Base-by-base conservation (phyloP, 441 rosid genomes). In the Aleurites moluccanus region DNA sequence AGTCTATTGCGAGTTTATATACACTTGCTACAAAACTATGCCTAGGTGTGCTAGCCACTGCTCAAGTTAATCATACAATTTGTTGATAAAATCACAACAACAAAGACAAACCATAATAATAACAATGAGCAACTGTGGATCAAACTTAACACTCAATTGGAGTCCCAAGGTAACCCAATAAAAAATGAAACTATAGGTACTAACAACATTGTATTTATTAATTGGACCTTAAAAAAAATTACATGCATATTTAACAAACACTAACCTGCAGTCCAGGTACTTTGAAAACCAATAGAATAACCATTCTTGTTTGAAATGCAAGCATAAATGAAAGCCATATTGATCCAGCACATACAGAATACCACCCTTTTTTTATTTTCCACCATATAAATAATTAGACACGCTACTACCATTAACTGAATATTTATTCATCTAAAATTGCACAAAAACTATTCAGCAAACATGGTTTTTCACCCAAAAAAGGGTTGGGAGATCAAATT, bases 401-500 rank as follows among this genome's bases (percentile, higher is more conserved):
- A 27, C 47, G 28, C 5, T 13, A 6, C 47, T 25, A 27, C 42
- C 53, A 44, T 27, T 15, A 3, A n/a, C 28, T 9, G 21, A 9
- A 4, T 20, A 3, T 7, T 2, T 55, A 28, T 63, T 73, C 40
- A 9, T 10, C n/a, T 30, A 44, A 57, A 35, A 45, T 33, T 25
- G 66, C 56, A 71, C 1, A 71, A 60, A 3, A 28, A 25, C n/a
- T 30, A 15, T 1, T 57, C 23, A 62, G 14, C 9, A 47, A 30
- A 33, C 16, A 18, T 15, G 27, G 9, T 38, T 47, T 53, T 69
- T 20, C n/a, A 23, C 14, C 3, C 60, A 8, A 7, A 56, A 68
- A 73, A 52, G 3, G 15, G 45, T 11, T 28, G 13, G 1, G 16
- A n/a, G 42, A 60, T 35, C 28, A 44, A 30, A 65, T 64, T 90